Evolutionary conservation across 225 moss, liverwort and hornwort genomes (phyloP).

Genomic region (Neckera pumila): DNA sequence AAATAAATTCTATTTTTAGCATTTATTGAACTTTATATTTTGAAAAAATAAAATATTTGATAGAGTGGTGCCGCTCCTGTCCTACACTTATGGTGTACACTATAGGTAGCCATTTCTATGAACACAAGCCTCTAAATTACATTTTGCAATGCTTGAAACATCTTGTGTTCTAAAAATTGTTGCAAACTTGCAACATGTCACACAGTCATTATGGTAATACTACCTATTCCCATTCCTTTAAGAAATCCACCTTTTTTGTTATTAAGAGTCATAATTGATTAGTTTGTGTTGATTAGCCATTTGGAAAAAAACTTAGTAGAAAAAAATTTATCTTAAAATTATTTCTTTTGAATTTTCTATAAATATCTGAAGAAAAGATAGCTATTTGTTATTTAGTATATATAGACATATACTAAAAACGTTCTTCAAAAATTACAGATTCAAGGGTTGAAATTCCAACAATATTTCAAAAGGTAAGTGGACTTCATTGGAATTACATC

Average conservation of each 20-base stretch:
- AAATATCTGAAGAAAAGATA: not conserved
- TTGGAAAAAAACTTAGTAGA: accelerated
- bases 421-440: accelerated
- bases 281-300: accelerated
- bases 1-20: too few species aligned
- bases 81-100: accelerated
- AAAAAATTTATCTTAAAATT: not conserved
- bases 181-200: not conserved
- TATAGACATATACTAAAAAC: accelerated
- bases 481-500: not conserved
- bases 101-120: accelerated
- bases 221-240: not conserved
- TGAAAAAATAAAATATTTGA: accelerated
- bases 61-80: accelerated
- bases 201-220: accelerated
- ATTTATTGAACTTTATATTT: accelerated
- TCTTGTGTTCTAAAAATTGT: too few species aligned
- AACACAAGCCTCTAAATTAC: not conserved
- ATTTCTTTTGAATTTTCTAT: not conserved
- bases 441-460: not conserved
- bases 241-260: accelerated
- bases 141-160: accelerated
- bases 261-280: too few species aligned
- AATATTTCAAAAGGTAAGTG: not conserved
- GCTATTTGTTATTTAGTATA: not conserved